phyloP scores from a whole-genome alignment of 2,329 filamentous ascomycete species.

The Cadophora sp. region DNA sequence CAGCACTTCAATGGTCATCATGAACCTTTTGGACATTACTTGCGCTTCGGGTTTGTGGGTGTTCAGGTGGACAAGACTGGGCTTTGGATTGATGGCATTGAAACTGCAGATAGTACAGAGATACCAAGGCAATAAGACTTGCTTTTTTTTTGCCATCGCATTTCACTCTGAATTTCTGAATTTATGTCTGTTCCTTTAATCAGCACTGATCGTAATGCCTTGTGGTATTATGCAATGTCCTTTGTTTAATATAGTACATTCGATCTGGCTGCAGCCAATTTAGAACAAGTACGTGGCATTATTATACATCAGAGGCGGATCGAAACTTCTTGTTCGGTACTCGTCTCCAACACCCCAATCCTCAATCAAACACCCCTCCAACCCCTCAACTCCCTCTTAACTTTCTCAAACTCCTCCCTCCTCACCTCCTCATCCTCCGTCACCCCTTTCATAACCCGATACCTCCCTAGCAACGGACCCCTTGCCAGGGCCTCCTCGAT shows the following conservation, averaged over 20 bases:
- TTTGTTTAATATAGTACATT: too few species aligned
- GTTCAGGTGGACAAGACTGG: conserved; percentile 25
- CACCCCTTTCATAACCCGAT: neutral
- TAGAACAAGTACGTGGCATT: too few species aligned
- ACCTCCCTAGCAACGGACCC: conserved; percentile 18
- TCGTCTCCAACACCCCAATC: neutral
- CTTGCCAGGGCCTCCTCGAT: conserved; percentile 21
- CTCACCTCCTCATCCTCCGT: conserved; percentile 9
- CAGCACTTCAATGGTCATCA: conserved; percentile 16
- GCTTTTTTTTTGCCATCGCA: conserved; percentile 21
- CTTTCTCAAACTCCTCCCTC: conserved; percentile 23
- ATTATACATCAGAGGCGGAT: neutral
- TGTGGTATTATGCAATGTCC: too few species aligned
- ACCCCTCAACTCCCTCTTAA: conserved; percentile 24
- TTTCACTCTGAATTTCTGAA: neutral
- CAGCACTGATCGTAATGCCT: too few species aligned
- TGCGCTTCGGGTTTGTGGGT: conserved; percentile 26
- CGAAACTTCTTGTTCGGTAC: neutral
- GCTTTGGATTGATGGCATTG: conserved; percentile 17
- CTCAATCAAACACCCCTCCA: neutral
- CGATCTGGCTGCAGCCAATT: too few species aligned
- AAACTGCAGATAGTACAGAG: conserved; percentile 26
- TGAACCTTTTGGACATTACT: conserved; percentile 20
- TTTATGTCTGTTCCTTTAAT: too few species aligned
- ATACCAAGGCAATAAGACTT: conserved; percentile 33